These are phyloP conservation scores for Morella rubra DNA, from an alignment of 306 rosid species.

Conservation along the genomic window DNA sequence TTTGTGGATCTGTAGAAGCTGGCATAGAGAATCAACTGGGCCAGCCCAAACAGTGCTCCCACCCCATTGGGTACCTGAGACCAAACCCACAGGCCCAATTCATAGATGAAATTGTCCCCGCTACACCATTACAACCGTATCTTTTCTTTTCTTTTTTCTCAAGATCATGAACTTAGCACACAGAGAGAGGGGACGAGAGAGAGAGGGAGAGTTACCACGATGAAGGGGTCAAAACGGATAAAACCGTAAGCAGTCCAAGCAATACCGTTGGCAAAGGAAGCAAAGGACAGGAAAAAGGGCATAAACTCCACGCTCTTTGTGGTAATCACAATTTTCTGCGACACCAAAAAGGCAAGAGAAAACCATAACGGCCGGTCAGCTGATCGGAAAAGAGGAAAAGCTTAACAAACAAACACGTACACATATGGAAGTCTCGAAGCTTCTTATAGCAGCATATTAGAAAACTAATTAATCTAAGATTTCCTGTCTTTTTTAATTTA, in stretches of 20 bases:
- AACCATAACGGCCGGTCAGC: no score
- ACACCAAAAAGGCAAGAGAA: not conserved
- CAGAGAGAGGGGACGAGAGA: not conserved
- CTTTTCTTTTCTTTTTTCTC: not conserved
- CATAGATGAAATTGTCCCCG: not conserved
- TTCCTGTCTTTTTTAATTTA: no score
- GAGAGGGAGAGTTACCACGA: constrained; percentile 42
- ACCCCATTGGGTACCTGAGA: constrained; percentile 84
- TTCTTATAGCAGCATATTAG: no score
- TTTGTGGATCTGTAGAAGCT: constrained; percentile 74
- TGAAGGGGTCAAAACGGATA: constrained; percentile 70
- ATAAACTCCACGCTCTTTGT: constrained; percentile 89
- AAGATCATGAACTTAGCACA: not conserved
- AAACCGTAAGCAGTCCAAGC: constrained; percentile 81
- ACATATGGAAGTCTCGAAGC: no score
- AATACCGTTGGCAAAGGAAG: constrained; percentile 66
- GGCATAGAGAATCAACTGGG: constrained; percentile 74
- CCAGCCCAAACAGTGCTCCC: constrained; percentile 53
- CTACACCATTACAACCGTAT: no score
- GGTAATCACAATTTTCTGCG: constrained; percentile 78
- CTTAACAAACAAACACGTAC: no score
- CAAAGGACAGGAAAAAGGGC: constrained; percentile 74
- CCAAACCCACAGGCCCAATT: not conserved
- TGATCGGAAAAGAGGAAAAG: no score
- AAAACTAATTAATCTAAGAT: no score